Evolutionary conservation across 768 basidiomycete species (phyloP), one percentile per base, ranked within the genome.

Genomic region (Sistotremastrum niveocremeum): DNA sequence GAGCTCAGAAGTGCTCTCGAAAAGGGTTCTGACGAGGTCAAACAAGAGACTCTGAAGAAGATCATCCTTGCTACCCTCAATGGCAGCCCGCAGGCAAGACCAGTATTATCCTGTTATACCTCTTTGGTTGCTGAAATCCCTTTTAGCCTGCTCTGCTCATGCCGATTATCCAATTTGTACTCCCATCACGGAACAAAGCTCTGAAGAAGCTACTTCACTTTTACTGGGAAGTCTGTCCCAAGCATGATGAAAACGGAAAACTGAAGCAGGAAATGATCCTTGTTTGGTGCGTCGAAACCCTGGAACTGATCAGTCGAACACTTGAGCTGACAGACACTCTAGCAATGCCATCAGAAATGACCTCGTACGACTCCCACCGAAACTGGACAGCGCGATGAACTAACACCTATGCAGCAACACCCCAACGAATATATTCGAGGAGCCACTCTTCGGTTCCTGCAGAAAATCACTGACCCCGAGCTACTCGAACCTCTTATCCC

Each of bases 181-280:
- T 98, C 73, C 95, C 95, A 35, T 87, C 85, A 45, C 80, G 81
- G 60, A 91, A 86, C 69, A 98, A 99, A 70, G 80, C 82, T 49
- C 77, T 98, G 60, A 98, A 99, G 79, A 99, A 98, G 69, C 67
- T 95, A 52, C 69, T 97, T 35, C 89, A 90, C 63, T 90, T 89
- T 60, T 91, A 93, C 62, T 91, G 87, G 87, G 88, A 98, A 67
- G 84, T 98, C 20, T 98, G 93, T 65, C 94, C 94, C 6, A 97
- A 97, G 63, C 82, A 93, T 51, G 94, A 98, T 56, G 94, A 98
- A 57, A 81, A 77, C 52, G 94, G 94, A 42, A 98, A 97, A 67
- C 66, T 98, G 54, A 97, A 94, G 74, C 95, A 98, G 66, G 94
- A 99, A 69, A 98, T 98, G 94, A 98, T 97, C 59, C 76, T 98